phyloP scores from a whole-genome alignment of 2,329 filamentous ascomycete genomes.

The Fusarium liriodendri region DNA sequence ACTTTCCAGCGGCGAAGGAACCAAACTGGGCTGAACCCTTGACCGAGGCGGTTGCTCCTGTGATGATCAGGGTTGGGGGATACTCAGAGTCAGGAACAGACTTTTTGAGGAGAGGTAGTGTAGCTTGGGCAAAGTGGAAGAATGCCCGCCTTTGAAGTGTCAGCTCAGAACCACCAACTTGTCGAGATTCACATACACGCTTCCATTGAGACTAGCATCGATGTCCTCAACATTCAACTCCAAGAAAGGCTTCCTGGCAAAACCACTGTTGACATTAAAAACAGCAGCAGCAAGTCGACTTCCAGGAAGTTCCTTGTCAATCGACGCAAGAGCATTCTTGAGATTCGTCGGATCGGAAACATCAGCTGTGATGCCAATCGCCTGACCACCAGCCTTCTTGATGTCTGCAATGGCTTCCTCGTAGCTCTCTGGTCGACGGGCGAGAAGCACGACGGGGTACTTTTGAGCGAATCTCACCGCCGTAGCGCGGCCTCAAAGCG shows the following conservation, averaged over 20 bases:
- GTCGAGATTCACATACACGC: slow-evolving; percentile 55
- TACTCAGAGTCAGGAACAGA: slow-evolving; percentile 64
- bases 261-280: slow-evolving; percentile 73
- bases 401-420: slow-evolving; percentile 76
- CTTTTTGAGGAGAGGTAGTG: slow-evolving; percentile 77
- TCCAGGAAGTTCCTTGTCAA: slow-evolving; percentile 68
- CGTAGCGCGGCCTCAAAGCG: slow-evolving; percentile 54
- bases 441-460: slow-evolving; percentile 82
- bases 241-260: slow-evolving; percentile 67
- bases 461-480: slow-evolving; percentile 70
- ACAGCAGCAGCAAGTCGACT: slow-evolving; percentile 72
- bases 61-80: slow-evolving; percentile 86
- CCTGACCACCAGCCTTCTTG: slow-evolving; percentile 72
- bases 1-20: slow-evolving; percentile 83
- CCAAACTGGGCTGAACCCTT: slow-evolving; percentile 77
- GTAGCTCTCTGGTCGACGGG: slow-evolving; percentile 74
- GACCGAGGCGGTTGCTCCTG: slow-evolving; percentile 84
- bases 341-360: slow-evolving; percentile 58
- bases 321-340: slow-evolving; percentile 68
- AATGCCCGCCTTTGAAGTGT: slow-evolving; percentile 67
- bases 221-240: slow-evolving; percentile 65
- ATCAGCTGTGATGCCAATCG: slow-evolving; percentile 74
- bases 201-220: slow-evolving; percentile 56
- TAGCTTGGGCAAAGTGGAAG: slow-evolving; percentile 79
- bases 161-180: background rate